phyloP scores from a whole-genome alignment of 768 basidiomycete genomes.

The Asterophora parasitica region DNA sequence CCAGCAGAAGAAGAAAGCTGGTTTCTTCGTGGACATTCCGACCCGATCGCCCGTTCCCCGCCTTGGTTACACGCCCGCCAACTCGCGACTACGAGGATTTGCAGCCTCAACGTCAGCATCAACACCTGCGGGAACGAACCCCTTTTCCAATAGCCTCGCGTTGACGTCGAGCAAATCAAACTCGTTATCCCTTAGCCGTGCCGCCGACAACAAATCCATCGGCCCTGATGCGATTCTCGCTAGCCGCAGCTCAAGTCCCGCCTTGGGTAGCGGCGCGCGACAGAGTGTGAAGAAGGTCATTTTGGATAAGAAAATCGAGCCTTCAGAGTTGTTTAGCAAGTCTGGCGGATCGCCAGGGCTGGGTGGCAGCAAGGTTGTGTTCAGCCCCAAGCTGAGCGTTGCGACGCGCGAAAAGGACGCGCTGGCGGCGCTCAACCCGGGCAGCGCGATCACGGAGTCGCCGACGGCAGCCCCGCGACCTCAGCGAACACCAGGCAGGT shows the following conservation, averaged over 20 bases:
- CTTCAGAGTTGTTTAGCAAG: conserved; percentile 61
- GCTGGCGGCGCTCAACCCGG: conserved; percentile 27
- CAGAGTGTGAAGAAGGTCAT: conserved; percentile 93
- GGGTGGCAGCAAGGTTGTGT: conserved; percentile 54
- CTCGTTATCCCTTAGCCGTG: conserved; percentile 48
- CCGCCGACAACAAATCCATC: conserved; percentile 38
- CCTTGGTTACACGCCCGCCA: conserved; percentile 62
- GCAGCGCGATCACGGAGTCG: conserved; percentile 26
- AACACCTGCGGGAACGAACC: conserved; percentile 30
- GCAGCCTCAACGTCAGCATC: conserved; percentile 42
- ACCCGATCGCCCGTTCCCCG: conserved; percentile 68
- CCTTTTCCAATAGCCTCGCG: conserved; percentile 34
- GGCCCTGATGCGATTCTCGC: conserved; percentile 63
- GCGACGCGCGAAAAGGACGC: conserved; percentile 74
- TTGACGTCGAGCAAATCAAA: conserved; percentile 53
- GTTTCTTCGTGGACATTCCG: conserved; percentile 73
- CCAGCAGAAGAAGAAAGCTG: conserved; percentile 68
- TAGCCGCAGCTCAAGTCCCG: conserved; percentile 53
- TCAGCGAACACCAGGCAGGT: conserved; percentile 37
- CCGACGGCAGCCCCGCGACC: conserved; percentile 32
- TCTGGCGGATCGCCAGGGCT: conserved; percentile 40
- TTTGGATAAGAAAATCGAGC: conserved; percentile 78
- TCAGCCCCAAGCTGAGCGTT: conserved; percentile 70
- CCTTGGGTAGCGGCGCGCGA: conserved; percentile 62
- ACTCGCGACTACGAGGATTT: conserved; percentile 72